These are phyloP conservation scores for Penicillium sp. DNA, from an alignment of 2,329 filamentous ascomycete genomes.

Conservation along the genomic window DNA sequence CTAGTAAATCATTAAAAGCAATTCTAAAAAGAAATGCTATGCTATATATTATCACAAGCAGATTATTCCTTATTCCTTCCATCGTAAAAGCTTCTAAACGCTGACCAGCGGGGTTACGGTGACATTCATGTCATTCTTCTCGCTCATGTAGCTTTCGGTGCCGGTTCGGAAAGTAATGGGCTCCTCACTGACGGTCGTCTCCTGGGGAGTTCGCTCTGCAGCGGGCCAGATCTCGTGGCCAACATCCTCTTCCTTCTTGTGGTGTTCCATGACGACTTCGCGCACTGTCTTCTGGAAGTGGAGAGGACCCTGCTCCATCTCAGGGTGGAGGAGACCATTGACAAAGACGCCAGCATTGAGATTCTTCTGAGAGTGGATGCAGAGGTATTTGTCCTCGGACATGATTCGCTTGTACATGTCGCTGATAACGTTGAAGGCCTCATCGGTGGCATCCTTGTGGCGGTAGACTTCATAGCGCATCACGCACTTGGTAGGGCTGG, in stretches of 20 bases:
- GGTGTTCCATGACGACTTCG: constrained; percentile 54
- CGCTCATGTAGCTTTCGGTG: constrained; percentile 9
- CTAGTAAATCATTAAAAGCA: constrained; percentile 5
- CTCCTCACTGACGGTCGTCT: constrained; percentile 21
- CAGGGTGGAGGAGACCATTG: constrained; percentile 66
- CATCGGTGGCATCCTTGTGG: constrained; percentile 64
- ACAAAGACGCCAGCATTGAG: constrained; percentile 65
- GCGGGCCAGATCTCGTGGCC: constrained; percentile 60
- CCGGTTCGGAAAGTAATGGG: constrained; percentile 28
- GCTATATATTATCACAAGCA: constrained; percentile 1
- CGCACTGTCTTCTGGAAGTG: constrained; percentile 62
- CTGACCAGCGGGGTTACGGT: constrained; percentile 2
- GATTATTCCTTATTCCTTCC: background rate
- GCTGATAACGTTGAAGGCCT: constrained; percentile 62
- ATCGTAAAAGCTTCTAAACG: background rate
- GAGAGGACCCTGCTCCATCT: constrained; percentile 62
- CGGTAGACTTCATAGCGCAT: constrained; percentile 70
- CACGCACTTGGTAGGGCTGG: constrained; percentile 53
- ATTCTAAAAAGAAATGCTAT: constrained; percentile 4
- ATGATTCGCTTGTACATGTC: constrained; percentile 68
- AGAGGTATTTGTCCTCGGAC: constrained; percentile 69
- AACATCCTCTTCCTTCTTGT: constrained; percentile 48
- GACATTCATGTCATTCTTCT: constrained; percentile 14
- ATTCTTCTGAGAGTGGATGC: constrained; percentile 63
- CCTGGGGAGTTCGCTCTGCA: constrained; percentile 25